phyloP scores from a whole-genome alignment of 2,329 filamentous ascomycete species.

The Fusarium pseudoanthophilum region DNA sequence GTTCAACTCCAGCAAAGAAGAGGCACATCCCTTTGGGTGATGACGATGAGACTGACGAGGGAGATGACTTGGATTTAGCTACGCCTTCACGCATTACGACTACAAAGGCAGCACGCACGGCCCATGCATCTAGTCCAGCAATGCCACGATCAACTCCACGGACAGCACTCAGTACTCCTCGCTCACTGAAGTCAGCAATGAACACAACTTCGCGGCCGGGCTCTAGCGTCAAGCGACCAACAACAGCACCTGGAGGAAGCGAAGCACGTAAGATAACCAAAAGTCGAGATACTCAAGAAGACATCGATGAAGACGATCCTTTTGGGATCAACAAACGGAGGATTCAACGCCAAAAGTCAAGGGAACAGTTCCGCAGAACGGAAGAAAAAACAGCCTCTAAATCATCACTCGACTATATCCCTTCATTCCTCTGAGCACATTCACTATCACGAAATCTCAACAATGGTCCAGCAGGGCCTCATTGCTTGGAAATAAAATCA shows the following conservation, averaged over 20 bases:
- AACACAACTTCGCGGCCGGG: conserved; percentile 8
- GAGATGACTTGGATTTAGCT: conserved; percentile 20
- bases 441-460: background rate
- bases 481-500: conserved; percentile 24
- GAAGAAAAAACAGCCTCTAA: conserved; percentile 25
- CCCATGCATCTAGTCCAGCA: conserved; percentile 14
- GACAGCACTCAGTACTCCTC: conserved; percentile 27
- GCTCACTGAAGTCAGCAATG: conserved; percentile 6
- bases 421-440: conserved; percentile 49
- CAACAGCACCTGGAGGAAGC: conserved; percentile 8
- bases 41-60: conserved; percentile 33
- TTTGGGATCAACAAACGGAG: conserved; percentile 50
- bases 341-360: conserved; percentile 46
- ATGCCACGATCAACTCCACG: conserved; percentile 20
- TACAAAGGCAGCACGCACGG: conserved; percentile 10
- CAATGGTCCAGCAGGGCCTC: background rate
- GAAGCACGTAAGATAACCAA: background rate
- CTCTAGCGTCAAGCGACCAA: background rate
- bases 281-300: conserved; percentile 14
- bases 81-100: conserved; percentile 29
- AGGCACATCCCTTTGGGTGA: conserved; percentile 17
- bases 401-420: conserved; percentile 48
- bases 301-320: conserved; percentile 48
- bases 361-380: conserved; percentile 42
- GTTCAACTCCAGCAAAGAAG: conserved; percentile 20